Evolutionary conservation across 225 moss, liverwort and hornwort species (phyloP).

Genomic region (Straminergon stramineum): DNA sequence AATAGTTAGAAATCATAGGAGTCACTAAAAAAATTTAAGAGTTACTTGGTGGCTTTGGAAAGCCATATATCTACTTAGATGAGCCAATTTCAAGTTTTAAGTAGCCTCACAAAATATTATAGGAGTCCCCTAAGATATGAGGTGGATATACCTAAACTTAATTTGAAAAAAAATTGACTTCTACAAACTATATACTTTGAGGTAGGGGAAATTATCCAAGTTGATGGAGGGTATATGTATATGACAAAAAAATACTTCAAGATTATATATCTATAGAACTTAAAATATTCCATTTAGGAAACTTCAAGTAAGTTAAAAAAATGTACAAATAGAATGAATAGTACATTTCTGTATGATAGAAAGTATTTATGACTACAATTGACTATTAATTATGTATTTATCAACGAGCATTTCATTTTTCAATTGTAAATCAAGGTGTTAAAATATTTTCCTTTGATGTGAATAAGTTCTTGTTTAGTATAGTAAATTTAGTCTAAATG

Average conservation of each 20-base stretch:
- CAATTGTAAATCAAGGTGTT: background rate
- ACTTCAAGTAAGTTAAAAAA: background rate
- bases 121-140: background rate
- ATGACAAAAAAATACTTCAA: background rate
- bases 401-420: background rate
- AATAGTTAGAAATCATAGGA: background rate
- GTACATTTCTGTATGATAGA: background rate
- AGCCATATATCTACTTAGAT: background rate
- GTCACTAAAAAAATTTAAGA: too few relatives aligned
- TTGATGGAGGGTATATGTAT: background rate
- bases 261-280: too few relatives aligned
- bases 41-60: accelerated
- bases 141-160: background rate
- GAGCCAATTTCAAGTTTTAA: background rate
- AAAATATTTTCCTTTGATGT: background rate
- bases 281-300: background rate
- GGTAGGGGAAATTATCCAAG: background rate
- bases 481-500: background rate
- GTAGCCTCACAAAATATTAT: background rate
- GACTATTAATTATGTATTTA: background rate
- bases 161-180: background rate
- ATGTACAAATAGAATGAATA: background rate
- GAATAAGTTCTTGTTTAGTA: background rate
- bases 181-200: background rate
- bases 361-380: background rate